Evolutionary conservation across 306 rosid genomes (phyloP), one percentile per base, ranked within the genome.

Genomic region (Malus asiatica): DNA sequence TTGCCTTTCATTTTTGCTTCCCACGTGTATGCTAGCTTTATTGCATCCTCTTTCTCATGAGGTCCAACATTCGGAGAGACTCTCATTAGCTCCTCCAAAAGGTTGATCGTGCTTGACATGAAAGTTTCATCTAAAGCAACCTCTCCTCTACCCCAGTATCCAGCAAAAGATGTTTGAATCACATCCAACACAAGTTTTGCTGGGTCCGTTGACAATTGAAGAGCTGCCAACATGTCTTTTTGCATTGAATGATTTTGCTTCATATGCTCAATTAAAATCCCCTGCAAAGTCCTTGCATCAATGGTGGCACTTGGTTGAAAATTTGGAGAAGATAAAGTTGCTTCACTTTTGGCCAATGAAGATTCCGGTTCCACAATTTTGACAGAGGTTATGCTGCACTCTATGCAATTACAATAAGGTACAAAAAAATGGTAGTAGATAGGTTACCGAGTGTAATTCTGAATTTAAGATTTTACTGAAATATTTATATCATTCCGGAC

Each of bases 181-280:
- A 67, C 20, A 63, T 78, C 84, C 87, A 88, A 74, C 45, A 87
- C 90, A 80, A 78, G 70, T 74, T 85, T 80, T 69, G 89, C 86
- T 19, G 96, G 90, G 75, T 88, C 84, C 8, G 59, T 7, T 14
- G 87, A 80, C 57, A 68, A 7, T 77, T 73, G 79, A 77, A 80
- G 90, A 78, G 59, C 6, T 4, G 66, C 33, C 20, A 76, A 64
- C 68, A 83, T 76, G 76, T 73, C 84, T n/a, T 32, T 57, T 35
- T 29, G 71, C 14, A 69, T 71, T 72, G 67, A 52, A 70, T 76
- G 70, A 19, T 52, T 60, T 64, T 71, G 74, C 70, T 75, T 76
- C 71, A 76, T 48, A 45, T 59, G 71, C 71, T 71, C 80, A 42
- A 57, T 71, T 55, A 75, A 66, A 67, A 57, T 20, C 38, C 76